A percentile compares a stretch with the other conserved stretches of the same genome.
Conservation (phyloP, 805 yeast species). For the Candida yuanshanica region DNA sequence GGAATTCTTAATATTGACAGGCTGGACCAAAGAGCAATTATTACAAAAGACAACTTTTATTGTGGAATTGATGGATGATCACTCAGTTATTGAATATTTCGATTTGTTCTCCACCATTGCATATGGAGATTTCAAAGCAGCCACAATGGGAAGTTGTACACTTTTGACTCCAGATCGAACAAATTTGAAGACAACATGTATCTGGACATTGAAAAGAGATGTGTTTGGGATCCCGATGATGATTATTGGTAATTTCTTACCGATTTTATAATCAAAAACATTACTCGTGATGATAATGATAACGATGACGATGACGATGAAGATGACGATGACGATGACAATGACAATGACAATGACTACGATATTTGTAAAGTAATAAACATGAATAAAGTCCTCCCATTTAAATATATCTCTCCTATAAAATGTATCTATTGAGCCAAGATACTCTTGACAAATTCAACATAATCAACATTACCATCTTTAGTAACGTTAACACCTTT, state of each 20-base stretch:
- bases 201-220: constrained; percentile 92
- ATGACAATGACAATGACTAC: no score
- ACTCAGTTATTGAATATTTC: constrained; percentile 82
- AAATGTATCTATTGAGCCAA: constrained; percentile 61
- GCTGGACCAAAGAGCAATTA: constrained; percentile 75
- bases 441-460: constrained; percentile 88
- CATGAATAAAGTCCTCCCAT: neutral
- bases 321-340: no score
- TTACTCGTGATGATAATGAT: no score
- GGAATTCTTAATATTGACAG: constrained; percentile 85
- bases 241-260: constrained; percentile 91
- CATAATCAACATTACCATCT: constrained; percentile 93
- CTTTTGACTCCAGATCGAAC: constrained; percentile 54
- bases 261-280: constrained; percentile 61
- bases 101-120: constrained; percentile 79
- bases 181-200: constrained; percentile 66
- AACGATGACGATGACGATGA: no score
- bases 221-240: constrained; percentile 97
- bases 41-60: constrained; percentile 65
- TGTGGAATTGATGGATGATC: constrained; percentile 80
- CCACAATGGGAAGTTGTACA: constrained; percentile 83
- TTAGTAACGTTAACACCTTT: constrained; percentile 92
- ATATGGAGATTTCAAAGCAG: constrained; percentile 85
- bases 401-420: neutral
- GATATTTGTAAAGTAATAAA: neutral